Evolutionary conservation across 2,329 filamentous ascomycete genomes (phyloP), one percentile per base, ranked within the genome.

Genomic region (Diaporthe sp.): DNA sequence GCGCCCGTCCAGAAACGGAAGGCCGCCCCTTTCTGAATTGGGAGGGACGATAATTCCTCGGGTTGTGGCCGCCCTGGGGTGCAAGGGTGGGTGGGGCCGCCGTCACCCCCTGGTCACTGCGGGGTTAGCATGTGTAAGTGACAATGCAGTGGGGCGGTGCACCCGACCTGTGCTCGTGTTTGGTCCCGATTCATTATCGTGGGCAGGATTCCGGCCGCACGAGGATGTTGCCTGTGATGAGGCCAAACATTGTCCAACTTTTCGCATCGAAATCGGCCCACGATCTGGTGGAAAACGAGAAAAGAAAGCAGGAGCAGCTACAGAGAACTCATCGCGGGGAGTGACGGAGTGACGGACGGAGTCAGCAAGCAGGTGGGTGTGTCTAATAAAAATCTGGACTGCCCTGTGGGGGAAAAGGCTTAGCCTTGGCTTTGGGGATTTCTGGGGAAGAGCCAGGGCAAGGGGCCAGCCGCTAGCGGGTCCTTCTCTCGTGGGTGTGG

Each of bases 171-270:
- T 34, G 31, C 57, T 57, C 61, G 61, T 69, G 37, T 34, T 57
- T 72, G 55, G 19, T 69, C 68, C 75, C 75, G 75, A 71, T 25
- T 46, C 31, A 72, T 76, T 76, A 59, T 76, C 75, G 75, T 76
- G 17, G 25, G 59, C 17, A n/a, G 22, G 22, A 22, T 69, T 10
- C 28, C 34, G 34, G 28, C 39, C 42, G 25, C 25, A 49, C 73
- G 31, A 67, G 34, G 3, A 31, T 57, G 44, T 68, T 58, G 59
- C 37, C 31, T 55, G 53, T 2, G 44, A 51, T n/a, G 6, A n/a
- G 51, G 17, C 25, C 53, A 55, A 31, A 15, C 53, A 46, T 8
- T 31, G 37, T 31, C 37, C 44, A 51, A 69, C 31, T 39, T 69
- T 39, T 71, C 17, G 75, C 73, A 55, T 42, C 37, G 22, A 58